phyloP scores from a whole-genome alignment of 176 grass and related monocot species.

The Otatea glauca region DNA sequence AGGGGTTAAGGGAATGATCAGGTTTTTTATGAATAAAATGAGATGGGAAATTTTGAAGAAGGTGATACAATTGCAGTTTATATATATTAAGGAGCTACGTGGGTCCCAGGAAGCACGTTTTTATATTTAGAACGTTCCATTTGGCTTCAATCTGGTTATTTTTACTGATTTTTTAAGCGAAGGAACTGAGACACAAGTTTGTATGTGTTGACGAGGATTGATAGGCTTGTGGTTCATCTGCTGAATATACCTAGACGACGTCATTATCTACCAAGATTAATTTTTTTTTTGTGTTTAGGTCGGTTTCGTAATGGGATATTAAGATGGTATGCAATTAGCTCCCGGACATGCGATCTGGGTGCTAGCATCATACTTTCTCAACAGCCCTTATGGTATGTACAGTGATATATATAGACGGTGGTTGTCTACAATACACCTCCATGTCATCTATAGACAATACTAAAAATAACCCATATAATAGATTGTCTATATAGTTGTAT shows the following conservation, averaged over 20 bases:
- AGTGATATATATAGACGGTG: no score
- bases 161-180: background rate
- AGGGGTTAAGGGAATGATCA: conserved; percentile 5
- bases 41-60: conserved; percentile 6
- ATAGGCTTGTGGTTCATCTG: background rate
- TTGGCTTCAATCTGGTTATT: background rate
- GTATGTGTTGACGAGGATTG: conserved; percentile 40
- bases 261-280: conserved; percentile 7
- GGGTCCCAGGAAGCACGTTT: background rate
- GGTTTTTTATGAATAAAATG: conserved; percentile 21
- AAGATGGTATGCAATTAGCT: no score
- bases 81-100: background rate
- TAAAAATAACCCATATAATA: no score
- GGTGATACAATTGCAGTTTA: background rate
- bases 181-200: conserved; percentile 26
- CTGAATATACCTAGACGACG: background rate
- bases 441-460: no score
- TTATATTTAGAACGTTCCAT: background rate
- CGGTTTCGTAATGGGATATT: no score
- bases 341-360: no score
- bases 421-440: no score
- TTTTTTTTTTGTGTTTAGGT: background rate
- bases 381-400: no score
- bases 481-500: no score
- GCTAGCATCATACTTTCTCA: no score